Evolutionary conservation across 192 early-diverging fungal species (phyloP), one percentile per base, ranked within the genome.

Genomic region (Gigaspora rosea): DNA sequence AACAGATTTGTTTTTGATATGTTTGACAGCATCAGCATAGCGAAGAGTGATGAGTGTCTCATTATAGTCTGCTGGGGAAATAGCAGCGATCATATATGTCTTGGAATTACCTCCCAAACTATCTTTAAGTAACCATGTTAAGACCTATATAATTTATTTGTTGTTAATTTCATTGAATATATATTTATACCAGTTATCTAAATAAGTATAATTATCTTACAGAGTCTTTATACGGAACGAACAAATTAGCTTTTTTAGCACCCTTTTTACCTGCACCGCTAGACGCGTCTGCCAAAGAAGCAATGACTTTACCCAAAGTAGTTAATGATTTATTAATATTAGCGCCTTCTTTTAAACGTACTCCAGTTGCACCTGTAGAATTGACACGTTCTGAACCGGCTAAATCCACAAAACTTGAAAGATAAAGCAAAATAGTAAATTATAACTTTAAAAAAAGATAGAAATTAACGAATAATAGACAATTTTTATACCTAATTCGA

Each of bases 271-370:
- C 36, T 32, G 79, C 2, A 41, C 41, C 41, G 7, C 41, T 41
- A 27, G 88, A 88, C 56, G 88, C 88, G 69, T 93, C 94, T n/a
- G 94, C 94, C 49, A 98, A 83, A 22, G 92, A 92, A 5, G 94
- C 92, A 48, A 98, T 98, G 56, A 98, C 96, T 78, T 98, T 98
- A 7, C 96, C 96, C 46, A 98, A 84, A 0, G 94, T 92, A 0
- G 94, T 95, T 35, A 98, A 81, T 12, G 93, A 95, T 78, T 94
- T 93, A 84, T 98, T 98, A 86, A 98, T 98, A 61, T 94, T 95
- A 13, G 94, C 94, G 27, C 95, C 96, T 84, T 98, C 96, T 75
- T 93, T 94, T 11, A 97, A 79, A 11, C 96, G 87, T 62, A 82
- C 80, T 4, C 96, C 96, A 0, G 93, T 93, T 0, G 93, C 94